Conservation (phyloP, 306 rosid genomes). For the Prunus dulcis region DNA sequence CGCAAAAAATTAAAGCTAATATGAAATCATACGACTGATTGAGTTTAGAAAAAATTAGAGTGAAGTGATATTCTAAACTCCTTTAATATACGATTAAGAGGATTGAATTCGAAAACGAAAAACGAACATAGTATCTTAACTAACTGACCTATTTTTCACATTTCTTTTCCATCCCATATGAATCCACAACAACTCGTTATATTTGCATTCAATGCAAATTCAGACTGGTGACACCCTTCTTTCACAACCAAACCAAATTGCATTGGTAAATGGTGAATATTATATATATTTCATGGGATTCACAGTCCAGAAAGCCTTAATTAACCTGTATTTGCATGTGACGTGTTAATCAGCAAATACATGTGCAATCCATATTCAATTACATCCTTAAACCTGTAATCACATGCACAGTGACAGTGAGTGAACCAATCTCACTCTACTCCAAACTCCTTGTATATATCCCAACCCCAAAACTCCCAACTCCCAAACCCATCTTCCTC, state of each 20-base stretch:
- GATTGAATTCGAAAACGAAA: too few species aligned
- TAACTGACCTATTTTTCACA: too few species aligned
- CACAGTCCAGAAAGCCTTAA: too few species aligned
- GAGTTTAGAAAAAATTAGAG: too few species aligned
- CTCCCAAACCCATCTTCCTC: background rate
- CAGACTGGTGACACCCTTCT: background rate
- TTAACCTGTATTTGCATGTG: background rate
- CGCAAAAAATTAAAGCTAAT: background rate
- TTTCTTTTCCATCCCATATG: too few species aligned
- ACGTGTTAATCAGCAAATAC: background rate
- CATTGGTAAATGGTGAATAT: background rate
- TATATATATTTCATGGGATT: background rate
- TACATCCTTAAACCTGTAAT: background rate
- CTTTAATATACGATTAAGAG: fast-evolving
- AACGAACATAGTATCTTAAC: too few species aligned
- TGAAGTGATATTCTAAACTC: too few species aligned
- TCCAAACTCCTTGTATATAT: background rate
- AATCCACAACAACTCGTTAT: too few species aligned
- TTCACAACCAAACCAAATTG: background rate
- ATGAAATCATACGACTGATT: too few species aligned
- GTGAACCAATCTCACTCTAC: background rate
- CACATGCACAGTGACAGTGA: background rate
- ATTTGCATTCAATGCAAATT: too few species aligned
- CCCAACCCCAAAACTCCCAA: background rate
- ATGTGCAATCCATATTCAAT: background rate